Conservation (phyloP, 1,284 basidiomycete species). For the Cystobasidium sp. region DNA sequence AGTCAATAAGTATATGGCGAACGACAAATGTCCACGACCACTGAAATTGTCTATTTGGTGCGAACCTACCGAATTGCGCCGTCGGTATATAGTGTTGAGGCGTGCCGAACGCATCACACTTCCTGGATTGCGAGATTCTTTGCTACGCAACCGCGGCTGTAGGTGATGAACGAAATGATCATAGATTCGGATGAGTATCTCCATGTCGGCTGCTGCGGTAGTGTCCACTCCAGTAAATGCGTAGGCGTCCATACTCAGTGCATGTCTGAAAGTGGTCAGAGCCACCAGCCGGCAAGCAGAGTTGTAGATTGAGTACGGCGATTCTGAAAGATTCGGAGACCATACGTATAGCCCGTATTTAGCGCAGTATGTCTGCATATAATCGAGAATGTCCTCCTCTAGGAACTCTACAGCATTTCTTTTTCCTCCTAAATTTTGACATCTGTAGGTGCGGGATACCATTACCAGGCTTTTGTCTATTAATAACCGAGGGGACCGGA, state of each 20-base stretch:
- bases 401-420: slow-evolving; percentile 15
- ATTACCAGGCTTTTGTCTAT: slow-evolving; percentile 9
- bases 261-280: slow-evolving; percentile 10
- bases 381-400: slow-evolving; percentile 17
- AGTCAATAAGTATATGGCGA: not conserved
- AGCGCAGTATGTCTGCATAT: slow-evolving; percentile 17
- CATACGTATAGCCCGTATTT: slow-evolving; percentile 13
- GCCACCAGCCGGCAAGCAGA: slow-evolving; percentile 11
- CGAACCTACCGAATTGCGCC: slow-evolving; percentile 12
- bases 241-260: slow-evolving; percentile 13
- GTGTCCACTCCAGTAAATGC: slow-evolving; percentile 10
- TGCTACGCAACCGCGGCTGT: slow-evolving; percentile 17
- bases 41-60: slow-evolving; percentile 15
- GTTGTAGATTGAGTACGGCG: slow-evolving; percentile 15
- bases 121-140: slow-evolving; percentile 18
- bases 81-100: slow-evolving; percentile 20
- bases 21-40: slow-evolving; percentile 11
- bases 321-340: slow-evolving; percentile 17
- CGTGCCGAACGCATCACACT: slow-evolving; percentile 13
- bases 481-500: slow-evolving; percentile 17
- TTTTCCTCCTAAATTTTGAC: slow-evolving; percentile 13
- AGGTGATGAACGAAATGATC: slow-evolving; percentile 19
- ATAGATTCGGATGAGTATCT: slow-evolving; percentile 14
- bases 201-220: slow-evolving; percentile 15
- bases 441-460: slow-evolving; percentile 13